A percentile compares a stretch with the other conserved stretches of the same genome.
phyloP scores from a whole-genome alignment of 306 rosid genomes.

The Sechiopsis laciniata region DNA sequence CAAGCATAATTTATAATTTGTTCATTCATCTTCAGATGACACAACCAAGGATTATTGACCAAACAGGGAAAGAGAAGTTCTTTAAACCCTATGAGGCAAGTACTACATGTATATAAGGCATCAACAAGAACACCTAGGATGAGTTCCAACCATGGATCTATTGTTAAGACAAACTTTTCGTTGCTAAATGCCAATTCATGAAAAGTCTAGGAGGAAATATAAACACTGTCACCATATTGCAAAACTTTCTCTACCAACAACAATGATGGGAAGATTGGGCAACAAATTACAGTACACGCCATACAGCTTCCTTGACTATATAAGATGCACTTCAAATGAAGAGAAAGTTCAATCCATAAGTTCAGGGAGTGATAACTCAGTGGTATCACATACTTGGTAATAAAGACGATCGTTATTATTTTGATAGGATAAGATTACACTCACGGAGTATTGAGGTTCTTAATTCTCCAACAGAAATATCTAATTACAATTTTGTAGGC shows the following conservation, averaged over 20 bases:
- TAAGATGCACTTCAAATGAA: not conserved
- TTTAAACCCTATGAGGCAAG: not conserved
- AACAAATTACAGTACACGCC: not conserved
- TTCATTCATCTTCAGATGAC: not conserved
- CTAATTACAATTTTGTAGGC: not conserved
- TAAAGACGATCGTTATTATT: no score
- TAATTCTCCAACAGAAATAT: not conserved
- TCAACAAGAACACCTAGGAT: not conserved
- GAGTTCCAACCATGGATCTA: not conserved
- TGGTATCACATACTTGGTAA: not conserved
- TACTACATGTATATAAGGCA: not conserved
- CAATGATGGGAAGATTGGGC: not conserved
- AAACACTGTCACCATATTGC: not conserved
- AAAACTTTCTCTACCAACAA: slow-evolving; percentile 8
- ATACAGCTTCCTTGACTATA: not conserved
- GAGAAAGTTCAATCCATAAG: not conserved
- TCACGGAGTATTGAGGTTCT: not conserved
- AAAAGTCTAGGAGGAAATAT: not conserved
- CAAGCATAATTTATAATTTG: slow-evolving; percentile 1
- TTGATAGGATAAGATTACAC: no score
- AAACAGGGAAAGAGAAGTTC: not conserved
- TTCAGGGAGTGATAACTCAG: slow-evolving; percentile 3
- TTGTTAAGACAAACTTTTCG: not conserved
- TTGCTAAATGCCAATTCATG: not conserved
- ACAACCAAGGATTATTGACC: not conserved